Evolutionary conservation across 129 eudicot genomes (phyloP), one percentile per base, ranked within the genome.

Genomic region (Centrapalus pauciflorus): DNA sequence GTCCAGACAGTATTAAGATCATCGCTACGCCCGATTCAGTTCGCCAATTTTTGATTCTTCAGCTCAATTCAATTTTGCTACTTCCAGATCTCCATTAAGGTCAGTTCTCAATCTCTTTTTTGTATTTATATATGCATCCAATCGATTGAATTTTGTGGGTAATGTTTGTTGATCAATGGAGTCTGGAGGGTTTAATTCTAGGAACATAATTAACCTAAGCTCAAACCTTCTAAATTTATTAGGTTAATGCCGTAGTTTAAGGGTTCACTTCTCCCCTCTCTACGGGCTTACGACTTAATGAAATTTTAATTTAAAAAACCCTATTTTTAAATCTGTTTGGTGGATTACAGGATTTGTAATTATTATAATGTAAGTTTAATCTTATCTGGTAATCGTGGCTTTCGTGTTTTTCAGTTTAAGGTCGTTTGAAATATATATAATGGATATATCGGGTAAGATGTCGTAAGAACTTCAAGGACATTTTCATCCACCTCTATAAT

Each of bases 1-100:
- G 7, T 69, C 41, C 41, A 8, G 19, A 38, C 55, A 41, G 33
- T 5, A 19, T 20, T 34, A 69, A 55, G 65, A 26, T 69, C 54
- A 51, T 33, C 50, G 3, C 72, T 32, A 21, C 57, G 34, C 6
- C 50, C 59, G 70, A 65, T 65, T 65, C 73, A 54, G 43, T 13
- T 29, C 3, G 19, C 33, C 69, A 30, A 16, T 1, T 55, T 38
- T 37, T 28, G 29, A 55, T 55, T 69, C 72, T 69, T 55, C 74
- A 69, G 4, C 49, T 55, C 19, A 38, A 37, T 37, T 45, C 28
- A 20, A 25, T 55, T 34, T 68, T 54, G 55, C 20, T 55, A 55
- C 55, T 69, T 69, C 41, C 23, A 19, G 28, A 37, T 38, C 65
- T 20, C 8, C 13, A 9, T 55, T 12, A 69, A 69, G 74, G 74